A percentile compares a stretch with the other conserved stretches of the same genome.
These are phyloP conservation scores for Sporisorium scitamineum DNA, from an alignment of 1,284 basidiomycete species.

Conservation along the genomic window DNA sequence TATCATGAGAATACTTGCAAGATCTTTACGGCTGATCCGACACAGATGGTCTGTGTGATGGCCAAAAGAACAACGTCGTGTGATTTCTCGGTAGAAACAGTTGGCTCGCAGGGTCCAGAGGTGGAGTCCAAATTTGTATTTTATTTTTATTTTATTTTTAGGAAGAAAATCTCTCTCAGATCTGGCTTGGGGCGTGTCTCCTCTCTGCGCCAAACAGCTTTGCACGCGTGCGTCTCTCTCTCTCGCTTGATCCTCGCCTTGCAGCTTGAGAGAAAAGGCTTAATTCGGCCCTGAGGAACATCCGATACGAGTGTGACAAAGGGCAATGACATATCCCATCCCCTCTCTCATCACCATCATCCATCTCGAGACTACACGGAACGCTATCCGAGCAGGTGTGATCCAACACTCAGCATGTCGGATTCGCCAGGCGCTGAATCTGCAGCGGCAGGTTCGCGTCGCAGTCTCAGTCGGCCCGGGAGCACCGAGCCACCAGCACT, in stretches of 20 bases:
- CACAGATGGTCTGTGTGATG: not conserved
- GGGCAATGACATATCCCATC: not conserved
- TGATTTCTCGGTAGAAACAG: not conserved
- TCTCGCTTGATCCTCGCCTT: not conserved
- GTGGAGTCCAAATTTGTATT: not conserved
- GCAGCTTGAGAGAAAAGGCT: not conserved
- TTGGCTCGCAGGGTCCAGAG: conserved; percentile 5
- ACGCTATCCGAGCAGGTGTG: not conserved
- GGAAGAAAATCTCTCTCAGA: not conserved
- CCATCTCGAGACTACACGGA: not conserved
- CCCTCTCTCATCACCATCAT: not conserved
- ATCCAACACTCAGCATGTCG: conserved; percentile 19
- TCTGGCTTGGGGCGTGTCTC: conserved; percentile 3
- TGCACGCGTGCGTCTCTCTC: not conserved
- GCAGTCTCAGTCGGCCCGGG: conserved; percentile 1
- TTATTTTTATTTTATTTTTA: no score
- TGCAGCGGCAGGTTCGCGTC: not conserved
- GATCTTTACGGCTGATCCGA: not conserved
- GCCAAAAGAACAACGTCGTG: not conserved
- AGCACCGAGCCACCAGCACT: conserved; percentile 13
- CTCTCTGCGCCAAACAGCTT: conserved; percentile 1
- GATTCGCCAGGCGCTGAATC: conserved; percentile 9
- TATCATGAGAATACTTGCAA: not conserved
- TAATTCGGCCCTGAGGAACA: not conserved
- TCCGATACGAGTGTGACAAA: not conserved